phyloP scores from a whole-genome alignment of 2,329 filamentous ascomycete species.

The Nothomitra cinnamomea region DNA sequence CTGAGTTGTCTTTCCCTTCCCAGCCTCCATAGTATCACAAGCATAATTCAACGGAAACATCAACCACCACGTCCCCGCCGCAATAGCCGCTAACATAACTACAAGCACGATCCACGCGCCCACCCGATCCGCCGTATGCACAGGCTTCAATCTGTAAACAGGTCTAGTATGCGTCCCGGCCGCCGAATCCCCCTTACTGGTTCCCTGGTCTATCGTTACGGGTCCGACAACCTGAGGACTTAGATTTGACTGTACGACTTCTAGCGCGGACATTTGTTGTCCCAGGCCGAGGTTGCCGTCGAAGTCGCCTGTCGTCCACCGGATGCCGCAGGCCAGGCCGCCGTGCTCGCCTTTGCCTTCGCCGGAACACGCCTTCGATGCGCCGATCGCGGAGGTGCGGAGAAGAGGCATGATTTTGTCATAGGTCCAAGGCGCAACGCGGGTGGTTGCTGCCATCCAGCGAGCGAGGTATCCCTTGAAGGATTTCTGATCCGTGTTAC shows the following conservation, averaged over 20 bases:
- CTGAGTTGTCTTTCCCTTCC: no score
- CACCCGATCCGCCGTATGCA: slow-evolving; percentile 38
- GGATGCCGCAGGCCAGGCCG: slow-evolving; percentile 25
- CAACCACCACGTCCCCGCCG: slow-evolving; percentile 40
- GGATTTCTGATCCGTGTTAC: slow-evolving; percentile 1
- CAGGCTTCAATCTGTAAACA: background rate
- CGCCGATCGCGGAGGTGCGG: slow-evolving; percentile 24
- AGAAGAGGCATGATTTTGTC: slow-evolving; percentile 23
- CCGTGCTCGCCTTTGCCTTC: slow-evolving; percentile 23
- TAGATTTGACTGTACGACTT: slow-evolving; percentile 44
- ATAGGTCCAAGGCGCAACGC: slow-evolving; percentile 26
- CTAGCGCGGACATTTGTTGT: slow-evolving; percentile 38
- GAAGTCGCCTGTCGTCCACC: slow-evolving; percentile 27
- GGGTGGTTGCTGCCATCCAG: slow-evolving; percentile 12
- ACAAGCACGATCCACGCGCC: slow-evolving; percentile 52
- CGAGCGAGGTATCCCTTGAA: slow-evolving; percentile 5
- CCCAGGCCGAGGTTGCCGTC: slow-evolving; percentile 26
- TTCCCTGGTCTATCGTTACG: slow-evolving; percentile 40
- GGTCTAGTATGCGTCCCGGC: slow-evolving; percentile 15
- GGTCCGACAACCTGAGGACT: slow-evolving; percentile 28
- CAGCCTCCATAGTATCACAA: no score
- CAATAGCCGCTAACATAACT: slow-evolving; percentile 34
- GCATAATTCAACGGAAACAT: slow-evolving; percentile 12
- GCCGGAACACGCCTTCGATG: slow-evolving; percentile 24
- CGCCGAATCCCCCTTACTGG: slow-evolving; percentile 21